Base-by-base conservation (phyloP, 176 grass and related monocot species). In the Triticum turgidum region DNA sequence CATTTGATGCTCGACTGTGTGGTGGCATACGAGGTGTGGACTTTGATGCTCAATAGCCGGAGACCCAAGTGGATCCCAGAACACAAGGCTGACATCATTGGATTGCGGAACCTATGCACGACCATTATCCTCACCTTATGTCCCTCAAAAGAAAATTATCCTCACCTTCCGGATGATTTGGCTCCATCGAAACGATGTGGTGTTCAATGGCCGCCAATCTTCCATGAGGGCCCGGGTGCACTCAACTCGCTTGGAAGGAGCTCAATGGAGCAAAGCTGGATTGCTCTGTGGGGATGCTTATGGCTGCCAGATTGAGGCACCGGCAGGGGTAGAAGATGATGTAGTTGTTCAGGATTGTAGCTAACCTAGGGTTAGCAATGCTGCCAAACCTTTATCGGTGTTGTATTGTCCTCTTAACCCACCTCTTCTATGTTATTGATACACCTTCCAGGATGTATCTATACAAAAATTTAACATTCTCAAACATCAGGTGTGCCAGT, bases 401-500 rank as follows among this genome's bases (percentile, higher is more conserved):
- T 21, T 58, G 54, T 58, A 58, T 58, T 18, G 18, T 6, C 54
- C 18, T 21, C 18, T 58, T 21, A 8, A 58, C 54, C 54, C 18
- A 3, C 54, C 18, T 58, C 18, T 58, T 21, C 18, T 59, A 59
- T 9, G 54, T 59, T 21, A 59, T 59, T 59, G 17, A 59, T 59
- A 21, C 18, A 21, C 54, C 54, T 20, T 58, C 54, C 17, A 59
- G 18, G 54, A 3, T 59, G 54, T 21, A 59, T 59, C 18, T 59
- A 59, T 59, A 21, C 18, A 59, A 21, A 21, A 59, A 73, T 39
- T 5, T 25, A 85, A 51, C 72, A 85, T 66, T 77, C 29, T 85
- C 39, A 73, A 64, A 52, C 14, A 52, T 33, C 42, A 38, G 41
- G 7, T 22, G 30, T 54, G 62, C 61, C 73, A 67, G 20, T 25